These are phyloP conservation scores for Vitis vinifera DNA, from an alignment of 164 flowering plant species.

Conservation along the genomic window ASM3070453v1 NC_081812.1:4168001-4168500, in stretches of 20 bases:
- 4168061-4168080: slow-evolving; percentile 72
- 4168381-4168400: no score
- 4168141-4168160: slow-evolving; percentile 92
- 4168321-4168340: no score
- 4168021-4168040: slow-evolving; percentile 92
- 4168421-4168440: no score
- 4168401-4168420: no score
- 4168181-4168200: slow-evolving; percentile 98
- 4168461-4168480: no score
- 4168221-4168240: neutral
- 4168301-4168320: no score
- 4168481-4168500: no score
- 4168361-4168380: no score
- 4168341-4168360: no score
- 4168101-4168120: neutral
- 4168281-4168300: no score
- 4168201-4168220: slow-evolving; percentile 63
- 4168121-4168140: slow-evolving; percentile 15
- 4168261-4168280: neutral
- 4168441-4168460: no score
- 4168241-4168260: neutral
- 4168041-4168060: slow-evolving; percentile 98
- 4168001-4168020: slow-evolving; percentile 31
- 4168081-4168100: neutral
- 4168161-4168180: slow-evolving; percentile 93